A percentile compares a stretch with the other conserved stretches of the same genome.
Conservation (phyloP, 306 rosid species). For the Begonia fuchsioides region DNA sequence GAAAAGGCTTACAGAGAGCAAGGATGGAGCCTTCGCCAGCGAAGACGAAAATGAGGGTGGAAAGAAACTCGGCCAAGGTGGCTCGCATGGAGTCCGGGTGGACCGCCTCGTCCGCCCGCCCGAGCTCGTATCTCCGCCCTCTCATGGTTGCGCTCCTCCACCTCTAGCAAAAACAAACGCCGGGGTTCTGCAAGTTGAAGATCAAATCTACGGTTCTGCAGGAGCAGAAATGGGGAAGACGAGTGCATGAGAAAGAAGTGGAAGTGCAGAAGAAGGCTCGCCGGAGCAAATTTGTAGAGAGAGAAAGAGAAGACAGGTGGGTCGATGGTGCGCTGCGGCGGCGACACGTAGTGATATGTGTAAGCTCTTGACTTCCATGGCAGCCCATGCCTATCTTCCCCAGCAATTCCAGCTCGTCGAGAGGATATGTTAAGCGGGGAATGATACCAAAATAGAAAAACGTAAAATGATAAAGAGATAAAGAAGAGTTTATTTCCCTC, state of each 20-base stretch:
- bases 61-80: constrained; percentile 63
- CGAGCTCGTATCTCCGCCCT: constrained; percentile 37
- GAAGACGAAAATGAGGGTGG: constrained; percentile 80
- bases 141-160: no score
- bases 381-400: no score
- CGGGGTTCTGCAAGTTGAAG: not conserved
- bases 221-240: not conserved
- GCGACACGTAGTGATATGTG: constrained; percentile 31
- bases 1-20: constrained; percentile 36
- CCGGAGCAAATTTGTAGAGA: no score
- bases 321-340: constrained; percentile 10
- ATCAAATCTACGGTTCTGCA: not conserved
- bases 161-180: no score
- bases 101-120: constrained; percentile 79
- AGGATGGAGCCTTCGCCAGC: constrained; percentile 94
- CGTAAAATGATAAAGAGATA: no score
- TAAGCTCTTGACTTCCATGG: constrained; percentile 6
- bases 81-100: constrained; percentile 94
- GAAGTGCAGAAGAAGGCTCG: constrained; percentile 1
- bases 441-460: no score
- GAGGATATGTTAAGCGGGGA: no score
- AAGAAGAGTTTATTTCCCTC: no score
- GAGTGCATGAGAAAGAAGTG: constrained; percentile 60
- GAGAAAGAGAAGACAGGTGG: constrained; percentile 37
- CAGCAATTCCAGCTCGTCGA: no score